Percentiles rank a stretch among this genome's conserved stretches.
Conservation (phyloP, 1,284 basidiomycete genomes). For the Cutaneotrichosporon mucoides region DNA sequence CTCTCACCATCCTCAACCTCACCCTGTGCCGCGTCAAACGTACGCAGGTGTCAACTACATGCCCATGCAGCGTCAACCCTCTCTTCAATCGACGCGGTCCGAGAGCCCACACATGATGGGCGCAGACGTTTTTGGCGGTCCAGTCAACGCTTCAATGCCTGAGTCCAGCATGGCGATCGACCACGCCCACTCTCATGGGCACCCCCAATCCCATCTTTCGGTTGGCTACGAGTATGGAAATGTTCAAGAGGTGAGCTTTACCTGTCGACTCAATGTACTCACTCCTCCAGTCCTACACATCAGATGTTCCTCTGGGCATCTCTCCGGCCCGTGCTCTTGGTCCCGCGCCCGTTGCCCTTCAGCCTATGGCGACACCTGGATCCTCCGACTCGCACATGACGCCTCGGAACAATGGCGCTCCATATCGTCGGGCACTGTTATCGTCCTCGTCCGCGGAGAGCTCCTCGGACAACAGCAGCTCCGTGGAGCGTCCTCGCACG, state of each 20-base stretch:
- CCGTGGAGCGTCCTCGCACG: constrained; percentile 14
- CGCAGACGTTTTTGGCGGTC: constrained; percentile 30
- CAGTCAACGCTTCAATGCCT: background rate
- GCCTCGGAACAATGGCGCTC: constrained; percentile 1
- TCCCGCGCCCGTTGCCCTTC: constrained; percentile 33
- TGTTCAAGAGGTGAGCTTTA: background rate
- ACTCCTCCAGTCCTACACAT: background rate
- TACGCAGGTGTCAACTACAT: constrained; percentile 9
- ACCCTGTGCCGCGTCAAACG: background rate
- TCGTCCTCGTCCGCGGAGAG: constrained; percentile 10
- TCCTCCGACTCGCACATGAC: constrained; percentile 15
- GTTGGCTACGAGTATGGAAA: constrained; percentile 7
- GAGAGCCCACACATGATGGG: constrained; percentile 35
- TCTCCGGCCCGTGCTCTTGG: constrained; percentile 44
- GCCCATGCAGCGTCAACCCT: constrained; percentile 27
- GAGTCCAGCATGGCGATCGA: background rate
- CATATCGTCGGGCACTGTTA: constrained; percentile 3
- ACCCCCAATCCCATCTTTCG: background rate
- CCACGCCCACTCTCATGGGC: background rate
- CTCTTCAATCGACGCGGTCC: constrained; percentile 22
- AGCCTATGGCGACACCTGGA: constrained; percentile 29
- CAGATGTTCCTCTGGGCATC: constrained; percentile 24
- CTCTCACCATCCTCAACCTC: background rate
- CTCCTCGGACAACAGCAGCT: constrained; percentile 13
- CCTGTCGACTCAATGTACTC: background rate